Conservation (phyloP, 306 rosid genomes). For the Cicer yamashitae region DNA sequence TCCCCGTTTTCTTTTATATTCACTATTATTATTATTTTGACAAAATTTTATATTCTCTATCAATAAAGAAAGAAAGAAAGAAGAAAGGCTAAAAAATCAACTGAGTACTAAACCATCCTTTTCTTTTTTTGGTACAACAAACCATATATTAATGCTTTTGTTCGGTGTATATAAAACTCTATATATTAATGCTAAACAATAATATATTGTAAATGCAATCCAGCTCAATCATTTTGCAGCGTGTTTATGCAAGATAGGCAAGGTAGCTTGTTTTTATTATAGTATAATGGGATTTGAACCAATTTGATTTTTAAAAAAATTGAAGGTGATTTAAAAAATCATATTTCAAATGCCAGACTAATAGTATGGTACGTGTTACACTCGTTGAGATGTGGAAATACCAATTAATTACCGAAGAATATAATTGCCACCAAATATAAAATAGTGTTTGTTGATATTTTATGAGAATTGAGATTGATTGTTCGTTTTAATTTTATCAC, state of each 20-base stretch:
- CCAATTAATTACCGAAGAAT: not conserved
- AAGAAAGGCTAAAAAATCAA: no score
- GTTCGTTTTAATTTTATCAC: not conserved
- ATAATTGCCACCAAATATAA: slow-evolving; percentile 9
- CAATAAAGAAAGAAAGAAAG: no score
- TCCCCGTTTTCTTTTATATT: no score
- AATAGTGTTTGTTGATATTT: not conserved
- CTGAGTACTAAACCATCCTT: no score
- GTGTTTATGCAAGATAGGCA: slow-evolving; percentile 33
- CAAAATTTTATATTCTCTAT: no score
- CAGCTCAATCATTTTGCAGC: slow-evolving; percentile 39
- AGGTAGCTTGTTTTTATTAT: slow-evolving; percentile 5
- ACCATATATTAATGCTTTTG: not conserved
- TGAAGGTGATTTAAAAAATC: not conserved
- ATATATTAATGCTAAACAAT: not conserved
- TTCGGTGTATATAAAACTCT: not conserved
- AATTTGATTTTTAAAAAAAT: not conserved
- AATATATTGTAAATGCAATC: not conserved
- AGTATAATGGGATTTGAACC: slow-evolving; percentile 1
- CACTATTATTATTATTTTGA: no score
- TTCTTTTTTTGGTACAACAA: not conserved
- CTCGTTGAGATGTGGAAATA: not conserved
- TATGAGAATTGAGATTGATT: slow-evolving; percentile 14
- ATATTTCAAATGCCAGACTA: not conserved
- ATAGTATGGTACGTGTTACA: not conserved